Conservation (phyloP, 371 early-diverging fungal genomes). For the Apophysomyces elegans region DNA sequence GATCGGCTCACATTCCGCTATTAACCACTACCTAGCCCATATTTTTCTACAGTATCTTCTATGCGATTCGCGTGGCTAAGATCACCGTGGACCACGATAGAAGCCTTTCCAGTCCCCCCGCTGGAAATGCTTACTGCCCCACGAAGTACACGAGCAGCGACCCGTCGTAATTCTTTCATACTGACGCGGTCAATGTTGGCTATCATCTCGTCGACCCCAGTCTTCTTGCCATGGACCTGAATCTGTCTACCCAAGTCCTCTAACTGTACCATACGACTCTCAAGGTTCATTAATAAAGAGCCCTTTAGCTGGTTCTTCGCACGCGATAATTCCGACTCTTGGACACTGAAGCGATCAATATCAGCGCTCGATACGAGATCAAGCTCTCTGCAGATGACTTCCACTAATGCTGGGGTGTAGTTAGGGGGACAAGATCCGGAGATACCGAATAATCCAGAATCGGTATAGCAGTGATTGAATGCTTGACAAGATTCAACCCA, state of each 20-base stretch:
- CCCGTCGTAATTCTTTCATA: conserved; percentile 72
- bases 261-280: conserved; percentile 88
- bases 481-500: conserved; percentile 95
- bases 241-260: conserved; percentile 96
- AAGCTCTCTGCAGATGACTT: conserved; percentile 85
- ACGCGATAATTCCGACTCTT: conserved; percentile 71
- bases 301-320: conserved; percentile 97
- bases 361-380: conserved; percentile 68
- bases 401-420: conserved; percentile 69
- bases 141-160: conserved; percentile 62
- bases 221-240: conserved; percentile 77
- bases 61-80: conserved; percentile 51
- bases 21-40: conserved; percentile 35
- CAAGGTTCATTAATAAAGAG: conserved; percentile 91
- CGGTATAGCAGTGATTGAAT: conserved; percentile 90
- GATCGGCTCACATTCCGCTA: conserved; percentile 14
- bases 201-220: conserved; percentile 80
- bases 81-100: conserved; percentile 60
- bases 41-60: conserved; percentile 44
- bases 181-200: conserved; percentile 74
- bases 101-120: conserved; percentile 62
- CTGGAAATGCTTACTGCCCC: conserved; percentile 56
- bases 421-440: conserved; percentile 83
- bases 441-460: conserved; percentile 93
- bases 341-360: conserved; percentile 42